Evolutionary conservation across 2,329 filamentous ascomycete genomes (phyloP), one percentile per base, ranked within the genome.

Genomic region (Epichloe gansuensis): DNA sequence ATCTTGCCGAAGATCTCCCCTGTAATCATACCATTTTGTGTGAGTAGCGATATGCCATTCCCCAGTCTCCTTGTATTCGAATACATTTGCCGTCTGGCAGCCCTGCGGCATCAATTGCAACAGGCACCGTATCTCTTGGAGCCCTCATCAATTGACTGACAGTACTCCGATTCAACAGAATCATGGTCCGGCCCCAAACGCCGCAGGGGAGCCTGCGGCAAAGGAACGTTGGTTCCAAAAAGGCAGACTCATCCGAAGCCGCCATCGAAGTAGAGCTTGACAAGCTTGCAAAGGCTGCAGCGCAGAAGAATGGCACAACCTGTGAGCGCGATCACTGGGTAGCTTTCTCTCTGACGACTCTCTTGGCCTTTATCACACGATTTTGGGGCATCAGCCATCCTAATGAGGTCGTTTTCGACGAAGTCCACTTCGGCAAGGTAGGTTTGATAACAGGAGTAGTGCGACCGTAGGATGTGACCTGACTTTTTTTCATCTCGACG

Each of bases 361-460:
- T 81, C 31, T 72, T 96, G 58, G 91, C 89, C 48, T 97, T 98
- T 64, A 64, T 89, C 56, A 97, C 93, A 47, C 80, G 93, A 56
- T 98, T 98, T 75, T 97, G 87, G 81, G 90, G 89, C 56, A 96
- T 98, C 67, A 88, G 79, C 66, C 90, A 96, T 70, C 93, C 93
- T 15, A 84, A 95, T 65, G 87, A 97, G 73, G 93, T 98, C 52
- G 93, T 98, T 48, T 98, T 98, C 65, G 93, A 98, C 66, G 93
- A 98, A 71, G 93, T 98, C 53, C 93, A 98, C 72, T 98, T 98
- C 69, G 93, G 93, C 74, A 98, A 98, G 86, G 91, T 96, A 75
- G 54, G 77, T 62, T 48, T 12, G 9, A 12, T 13, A 35, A 12
- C 46, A 17, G 7, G 36, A 40, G 35, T 25, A n/a, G n/a, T 23